Evolutionary conservation across 352 stramenopile genomes (phyloP).

Genomic region (Globisporangium polare): DNA sequence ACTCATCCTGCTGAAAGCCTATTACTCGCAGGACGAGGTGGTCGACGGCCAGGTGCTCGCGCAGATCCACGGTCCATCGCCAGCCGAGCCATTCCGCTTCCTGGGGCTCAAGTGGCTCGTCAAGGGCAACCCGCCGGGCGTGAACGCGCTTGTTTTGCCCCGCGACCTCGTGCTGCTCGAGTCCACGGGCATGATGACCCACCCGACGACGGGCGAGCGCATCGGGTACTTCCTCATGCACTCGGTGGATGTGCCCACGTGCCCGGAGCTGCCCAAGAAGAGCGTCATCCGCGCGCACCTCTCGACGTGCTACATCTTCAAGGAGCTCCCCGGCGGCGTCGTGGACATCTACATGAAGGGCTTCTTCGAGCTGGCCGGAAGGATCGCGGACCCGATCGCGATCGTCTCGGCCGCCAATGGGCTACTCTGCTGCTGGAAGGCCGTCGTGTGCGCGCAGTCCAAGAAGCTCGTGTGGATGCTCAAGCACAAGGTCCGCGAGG

Average conservation of each 20-base stretch:
- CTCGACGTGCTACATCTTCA: constrained; percentile 13
- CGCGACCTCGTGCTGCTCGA: constrained; percentile 44
- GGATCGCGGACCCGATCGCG: constrained; percentile 5
- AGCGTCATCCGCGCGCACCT: constrained; percentile 2
- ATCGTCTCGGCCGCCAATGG: constrained; percentile 16
- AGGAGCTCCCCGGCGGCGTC: constrained; percentile 5
- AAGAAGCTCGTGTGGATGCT: constrained; percentile 19
- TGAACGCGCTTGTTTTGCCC: constrained; percentile 28
- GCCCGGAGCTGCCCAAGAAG: constrained; percentile 4
- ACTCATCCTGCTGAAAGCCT: constrained; percentile 37
- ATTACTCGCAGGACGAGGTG: constrained; percentile 30
- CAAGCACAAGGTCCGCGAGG: background rate
- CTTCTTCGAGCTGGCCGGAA: constrained; percentile 13
- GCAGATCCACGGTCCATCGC: constrained; percentile 25
- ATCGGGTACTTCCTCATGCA: constrained; percentile 17
- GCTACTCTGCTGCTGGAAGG: constrained; percentile 16
- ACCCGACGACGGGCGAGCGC: background rate
- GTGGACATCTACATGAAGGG: constrained; percentile 25
- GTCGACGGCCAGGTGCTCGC: constrained; percentile 36
- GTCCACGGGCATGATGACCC: constrained; percentile 22
- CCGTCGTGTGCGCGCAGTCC: constrained; percentile 17
- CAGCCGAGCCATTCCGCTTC: constrained; percentile 34
- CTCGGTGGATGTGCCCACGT: constrained; percentile 10
- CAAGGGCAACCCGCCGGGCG: constrained; percentile 25
- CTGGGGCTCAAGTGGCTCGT: constrained; percentile 53